phyloP scores from a whole-genome alignment of 2,329 filamentous ascomycete species.

The Aspergillus phoenicis region DNA sequence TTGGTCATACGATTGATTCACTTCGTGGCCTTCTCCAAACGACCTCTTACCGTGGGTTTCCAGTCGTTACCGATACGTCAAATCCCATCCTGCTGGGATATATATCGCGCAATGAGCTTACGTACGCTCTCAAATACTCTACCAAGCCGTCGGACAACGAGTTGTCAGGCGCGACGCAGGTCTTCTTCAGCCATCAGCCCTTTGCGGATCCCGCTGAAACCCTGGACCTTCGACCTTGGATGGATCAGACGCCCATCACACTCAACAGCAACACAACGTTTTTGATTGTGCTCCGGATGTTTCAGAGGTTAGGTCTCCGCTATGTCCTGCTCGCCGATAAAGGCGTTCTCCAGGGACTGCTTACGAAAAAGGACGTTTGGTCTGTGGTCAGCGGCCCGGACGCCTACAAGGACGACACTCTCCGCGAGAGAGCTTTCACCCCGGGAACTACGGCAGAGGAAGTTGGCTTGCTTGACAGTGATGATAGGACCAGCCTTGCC shows the following conservation, averaged over 20 bases:
- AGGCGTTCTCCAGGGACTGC: conserved; percentile 76
- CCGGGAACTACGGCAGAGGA: conserved; percentile 36
- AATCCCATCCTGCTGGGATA: conserved; percentile 85
- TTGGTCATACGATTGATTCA: conserved; percentile 80
- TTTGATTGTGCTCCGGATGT: conserved; percentile 86
- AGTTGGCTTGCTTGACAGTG: conserved; percentile 40
- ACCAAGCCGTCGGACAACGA: conserved; percentile 48
- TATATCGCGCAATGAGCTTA: conserved; percentile 87
- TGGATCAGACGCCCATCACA: conserved; percentile 97
- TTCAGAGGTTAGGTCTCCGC: conserved; percentile 87
- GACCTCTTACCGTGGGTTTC: conserved; percentile 86
- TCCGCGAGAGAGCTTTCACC: conserved; percentile 31
- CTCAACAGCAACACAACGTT: conserved; percentile 75
- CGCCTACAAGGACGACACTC: conserved; percentile 45
- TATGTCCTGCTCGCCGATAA: conserved; percentile 87
- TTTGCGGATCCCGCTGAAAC: conserved; percentile 75
- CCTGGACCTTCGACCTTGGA: conserved; percentile 92
- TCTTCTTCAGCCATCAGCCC: conserved; percentile 81
- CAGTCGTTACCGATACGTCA: conserved; percentile 77
- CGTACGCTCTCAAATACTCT: conserved; percentile 73
- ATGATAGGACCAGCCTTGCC: conserved; percentile 36
- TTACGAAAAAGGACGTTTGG: conserved; percentile 98
- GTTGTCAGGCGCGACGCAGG: conserved; percentile 71
- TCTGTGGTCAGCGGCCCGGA: conserved; percentile 81
- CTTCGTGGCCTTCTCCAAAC: conserved; percentile 70